Evolutionary conservation across 139 green algal genomes (phyloP).

Genomic region (Marvania coccoides): DNA sequence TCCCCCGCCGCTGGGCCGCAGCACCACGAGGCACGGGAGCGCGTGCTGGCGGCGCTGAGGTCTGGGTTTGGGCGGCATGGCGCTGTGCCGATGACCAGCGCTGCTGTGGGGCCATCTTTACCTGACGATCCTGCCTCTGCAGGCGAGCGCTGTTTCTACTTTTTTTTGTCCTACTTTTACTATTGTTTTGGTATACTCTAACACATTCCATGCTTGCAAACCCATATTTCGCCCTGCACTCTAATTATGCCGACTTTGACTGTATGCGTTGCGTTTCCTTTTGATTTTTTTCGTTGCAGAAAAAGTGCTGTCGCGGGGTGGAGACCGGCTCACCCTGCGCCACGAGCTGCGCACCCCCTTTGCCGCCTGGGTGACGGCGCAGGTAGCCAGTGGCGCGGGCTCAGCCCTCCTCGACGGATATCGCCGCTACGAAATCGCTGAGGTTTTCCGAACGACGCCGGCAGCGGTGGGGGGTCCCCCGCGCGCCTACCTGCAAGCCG

Average conservation of each 20-base stretch:
- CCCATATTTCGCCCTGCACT: too few relatives aligned
- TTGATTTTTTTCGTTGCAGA: too few relatives aligned
- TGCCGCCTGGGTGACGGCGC: conserved; percentile 52
- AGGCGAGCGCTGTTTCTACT: too few relatives aligned
- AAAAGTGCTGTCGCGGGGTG: background rate
- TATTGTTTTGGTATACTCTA: too few relatives aligned
- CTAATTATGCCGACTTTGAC: too few relatives aligned
- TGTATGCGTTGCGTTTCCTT: too few relatives aligned
- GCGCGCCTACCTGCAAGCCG: conserved; percentile 49
- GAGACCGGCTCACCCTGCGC: conserved; percentile 36
- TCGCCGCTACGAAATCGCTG: conserved; percentile 56
- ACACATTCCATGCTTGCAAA: too few relatives aligned
- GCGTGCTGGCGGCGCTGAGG: conserved; percentile 30
- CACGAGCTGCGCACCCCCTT: conserved; percentile 62
- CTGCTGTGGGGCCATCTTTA: conserved; percentile 20
- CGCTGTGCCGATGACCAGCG: conserved; percentile 45
- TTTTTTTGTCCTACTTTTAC: too few relatives aligned
- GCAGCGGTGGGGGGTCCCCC: conserved; percentile 34
- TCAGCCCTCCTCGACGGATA: conserved; percentile 33
- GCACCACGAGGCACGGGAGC: conserved; percentile 30
- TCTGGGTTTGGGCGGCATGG: conserved; percentile 40
- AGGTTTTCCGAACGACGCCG: conserved; percentile 8
- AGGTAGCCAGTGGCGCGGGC: conserved; percentile 17
- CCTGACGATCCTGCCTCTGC: background rate
- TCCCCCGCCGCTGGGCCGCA: conserved; percentile 1